Evolutionary conservation across 768 basidiomycete genomes (phyloP).

Genomic region (Tylopilus felleus): DNA sequence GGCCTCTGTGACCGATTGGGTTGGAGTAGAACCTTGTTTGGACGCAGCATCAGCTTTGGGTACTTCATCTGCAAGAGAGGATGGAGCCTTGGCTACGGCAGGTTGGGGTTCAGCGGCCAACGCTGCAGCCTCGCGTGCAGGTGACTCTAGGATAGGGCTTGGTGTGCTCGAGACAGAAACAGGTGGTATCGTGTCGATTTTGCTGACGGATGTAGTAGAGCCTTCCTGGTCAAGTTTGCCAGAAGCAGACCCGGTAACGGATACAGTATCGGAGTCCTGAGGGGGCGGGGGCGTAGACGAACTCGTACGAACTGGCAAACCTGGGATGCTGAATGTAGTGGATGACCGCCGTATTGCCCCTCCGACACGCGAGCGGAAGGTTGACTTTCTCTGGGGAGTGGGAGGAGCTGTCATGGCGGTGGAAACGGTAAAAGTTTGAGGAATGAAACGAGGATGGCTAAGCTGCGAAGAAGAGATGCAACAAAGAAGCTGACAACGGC

Average conservation of each 20-base stretch:
- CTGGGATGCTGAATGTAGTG: conserved; percentile 44
- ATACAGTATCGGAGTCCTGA: conserved; percentile 28
- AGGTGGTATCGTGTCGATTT: conserved; percentile 30
- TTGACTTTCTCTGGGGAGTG: conserved; percentile 35
- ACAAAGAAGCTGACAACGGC: conserved; percentile 18
- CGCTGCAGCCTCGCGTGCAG: conserved; percentile 53
- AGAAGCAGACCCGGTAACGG: conserved; percentile 26
- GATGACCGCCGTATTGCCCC: conserved; percentile 61
- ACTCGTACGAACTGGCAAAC: conserved; percentile 29
- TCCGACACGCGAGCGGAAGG: conserved; percentile 59
- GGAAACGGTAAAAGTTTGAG: conserved; percentile 7
- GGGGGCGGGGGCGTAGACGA: conserved; percentile 26
- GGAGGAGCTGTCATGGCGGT: conserved; percentile 28
- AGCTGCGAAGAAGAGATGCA: conserved; percentile 18
- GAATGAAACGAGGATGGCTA: conserved; percentile 6
- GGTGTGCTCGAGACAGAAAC: conserved; percentile 34
- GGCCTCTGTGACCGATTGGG: conserved; percentile 21
- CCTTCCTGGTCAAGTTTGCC: conserved; percentile 29
- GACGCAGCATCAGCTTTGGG: conserved; percentile 16
- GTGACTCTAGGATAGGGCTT: conserved; percentile 70
- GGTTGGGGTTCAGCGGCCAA: conserved; percentile 30
- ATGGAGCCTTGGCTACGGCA: conserved; percentile 33
- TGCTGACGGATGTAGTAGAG: conserved; percentile 30
- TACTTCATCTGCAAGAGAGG: conserved; percentile 40
- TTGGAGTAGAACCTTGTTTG: conserved; percentile 12